Conservation (phyloP, 768 basidiomycete genomes). For the Clitopilus hobsonii region DNA sequence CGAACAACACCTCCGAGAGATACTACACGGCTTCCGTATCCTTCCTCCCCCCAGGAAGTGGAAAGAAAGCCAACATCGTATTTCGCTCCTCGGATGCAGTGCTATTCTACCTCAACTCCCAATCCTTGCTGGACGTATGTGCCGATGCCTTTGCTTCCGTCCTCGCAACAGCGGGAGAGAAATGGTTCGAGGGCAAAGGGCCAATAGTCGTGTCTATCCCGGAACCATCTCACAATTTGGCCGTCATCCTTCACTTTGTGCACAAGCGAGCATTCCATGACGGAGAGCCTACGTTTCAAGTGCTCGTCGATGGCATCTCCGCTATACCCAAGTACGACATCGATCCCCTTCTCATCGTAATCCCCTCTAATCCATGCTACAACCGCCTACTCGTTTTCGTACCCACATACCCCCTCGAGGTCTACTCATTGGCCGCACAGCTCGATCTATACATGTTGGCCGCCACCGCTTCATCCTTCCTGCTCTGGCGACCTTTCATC, state of each 20-base stretch:
- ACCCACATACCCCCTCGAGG: constrained; percentile 37
- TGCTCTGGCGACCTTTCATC: constrained; percentile 41
- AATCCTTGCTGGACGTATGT: constrained; percentile 11
- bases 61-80: neutral
- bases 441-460: constrained; percentile 44
- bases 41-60: neutral
- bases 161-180: neutral
- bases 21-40: neutral
- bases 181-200: constrained; percentile 4
- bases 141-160: constrained; percentile 12
- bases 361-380: constrained; percentile 30
- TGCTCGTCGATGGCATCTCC: constrained; percentile 19
- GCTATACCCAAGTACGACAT: constrained; percentile 37
- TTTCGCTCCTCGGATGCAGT: constrained; percentile 17
- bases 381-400: constrained; percentile 37
- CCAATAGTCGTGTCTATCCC: constrained; percentile 12
- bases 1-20: no score
- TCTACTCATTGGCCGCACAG: constrained; percentile 44
- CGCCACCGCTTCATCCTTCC: constrained; percentile 40
- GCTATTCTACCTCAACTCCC: constrained; percentile 21
- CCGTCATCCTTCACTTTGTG: constrained; percentile 27
- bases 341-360: constrained; percentile 22
- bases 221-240: constrained; percentile 23
- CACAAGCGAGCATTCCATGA: constrained; percentile 21
- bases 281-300: constrained; percentile 15